Evolutionary conservation across 2,329 filamentous ascomycete species (phyloP), one percentile per base, ranked within the genome.

Genomic region (Lachnellula occidentalis): DNA sequence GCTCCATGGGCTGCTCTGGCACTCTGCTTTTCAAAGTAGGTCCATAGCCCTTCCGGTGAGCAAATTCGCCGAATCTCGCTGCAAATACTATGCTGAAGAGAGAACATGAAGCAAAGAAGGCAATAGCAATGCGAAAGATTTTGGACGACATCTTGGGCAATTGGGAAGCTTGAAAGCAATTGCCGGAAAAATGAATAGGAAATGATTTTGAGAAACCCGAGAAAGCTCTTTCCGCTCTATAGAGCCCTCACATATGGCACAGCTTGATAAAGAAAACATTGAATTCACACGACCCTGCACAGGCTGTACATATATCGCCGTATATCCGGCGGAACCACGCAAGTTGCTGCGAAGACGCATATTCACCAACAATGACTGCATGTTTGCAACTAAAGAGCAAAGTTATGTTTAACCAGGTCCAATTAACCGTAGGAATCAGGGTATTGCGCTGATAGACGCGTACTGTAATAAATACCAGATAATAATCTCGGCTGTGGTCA

Each of bases 61-160:
- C 51, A 45, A 54, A 54, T 11, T 54, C 51, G 21, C 46, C 50
- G 46, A 49, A 45, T 37, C 51, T 43, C 37, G 49, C 41, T 11
- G 41, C 41, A 43, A 14, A 43, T 5, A 22, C 41, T 14, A 12
- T 6, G 19, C 19, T 19, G 41, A 43, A 22, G 41, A 24, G 41
- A 21, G n/a, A 24, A 19, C n/a, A n/a, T 15, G 19, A 43, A 22
- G 41, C 19, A 12, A 22, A 43, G 12, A 24, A 43, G 21, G 41
- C 41, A n/a, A 43, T 15, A 24, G 41, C 41, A 12, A 21, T 43
- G 12, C 12, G 21, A 21, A 22, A 12, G 19, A 22, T 11, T 43
- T 22, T 43, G 19, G 12, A 43, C 41, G n/a, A 22, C 41, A 43
- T 43, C 12, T 43, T 43, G 19, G 14, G 27, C 27, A 31, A 31